Conservation (phyloP, 306 rosid species). For the Parietaria judaica region DNA sequence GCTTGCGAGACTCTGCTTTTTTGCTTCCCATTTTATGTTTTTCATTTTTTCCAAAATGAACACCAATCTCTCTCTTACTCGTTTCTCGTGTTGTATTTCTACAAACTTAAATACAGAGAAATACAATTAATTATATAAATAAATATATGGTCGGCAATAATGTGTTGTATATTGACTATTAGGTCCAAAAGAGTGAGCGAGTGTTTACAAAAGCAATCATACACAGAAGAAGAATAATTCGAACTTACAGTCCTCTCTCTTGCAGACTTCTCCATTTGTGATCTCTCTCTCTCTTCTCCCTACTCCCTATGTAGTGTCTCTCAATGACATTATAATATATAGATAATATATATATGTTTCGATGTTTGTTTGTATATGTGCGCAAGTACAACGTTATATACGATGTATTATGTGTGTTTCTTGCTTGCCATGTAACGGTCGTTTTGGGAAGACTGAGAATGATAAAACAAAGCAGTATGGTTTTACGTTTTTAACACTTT, state of each 20-base stretch:
- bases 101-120: too few relatives aligned
- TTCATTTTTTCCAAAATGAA: background rate
- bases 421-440: slow-evolving; percentile 33
- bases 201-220: slow-evolving; percentile 61
- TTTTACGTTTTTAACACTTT: background rate
- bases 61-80: slow-evolving; percentile 7
- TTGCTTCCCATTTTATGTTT: slow-evolving; percentile 11
- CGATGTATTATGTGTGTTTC: too few relatives aligned
- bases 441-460: slow-evolving; percentile 19
- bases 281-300: slow-evolving; percentile 15
- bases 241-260: slow-evolving; percentile 69
- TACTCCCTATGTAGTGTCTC: slow-evolving; percentile 24
- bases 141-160: slow-evolving; percentile 2
- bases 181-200: slow-evolving; percentile 58
- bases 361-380: background rate
- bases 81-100: slow-evolving; percentile 7
- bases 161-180: background rate
- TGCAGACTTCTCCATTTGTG: slow-evolving; percentile 46
- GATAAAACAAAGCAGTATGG: background rate
- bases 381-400: background rate
- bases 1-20: slow-evolving; percentile 31
- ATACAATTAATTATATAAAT: background rate
- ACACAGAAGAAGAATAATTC: slow-evolving; percentile 85
- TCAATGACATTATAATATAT: slow-evolving; percentile 1
- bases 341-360: background rate